phyloP scores from a whole-genome alignment of 257 asterid species.

The Penstemon barbatus region DNA sequence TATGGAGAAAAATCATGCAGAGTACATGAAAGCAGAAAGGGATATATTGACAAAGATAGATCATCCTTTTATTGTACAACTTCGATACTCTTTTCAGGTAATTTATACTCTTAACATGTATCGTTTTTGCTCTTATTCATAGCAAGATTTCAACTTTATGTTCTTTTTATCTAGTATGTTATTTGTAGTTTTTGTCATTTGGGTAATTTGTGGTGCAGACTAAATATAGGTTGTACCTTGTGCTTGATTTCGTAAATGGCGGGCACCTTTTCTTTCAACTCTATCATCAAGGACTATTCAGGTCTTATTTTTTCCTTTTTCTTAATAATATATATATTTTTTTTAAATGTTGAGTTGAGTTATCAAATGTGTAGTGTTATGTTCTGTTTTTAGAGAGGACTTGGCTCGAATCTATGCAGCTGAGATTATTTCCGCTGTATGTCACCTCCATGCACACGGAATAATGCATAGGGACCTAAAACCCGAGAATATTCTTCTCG shows the following conservation, averaged over 20 bases:
- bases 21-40: constrained; percentile 80
- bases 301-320: constrained; percentile 34
- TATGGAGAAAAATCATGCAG: constrained; percentile 70
- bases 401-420: constrained; percentile 73
- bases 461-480: constrained; percentile 87
- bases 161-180: not conserved
- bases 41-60: constrained; percentile 67
- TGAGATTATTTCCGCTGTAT: constrained; percentile 76
- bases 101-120: not conserved
- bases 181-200: constrained; percentile 10
- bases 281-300: constrained; percentile 75
- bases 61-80: constrained; percentile 74
- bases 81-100: constrained; percentile 84
- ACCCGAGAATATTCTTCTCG: constrained; percentile 81
- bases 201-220: constrained; percentile 45
- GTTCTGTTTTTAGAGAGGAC: constrained; percentile 58
- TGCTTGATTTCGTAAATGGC: constrained; percentile 81
- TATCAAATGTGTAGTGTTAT: constrained; percentile 7
- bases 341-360: not conserved
- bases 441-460: constrained; percentile 69
- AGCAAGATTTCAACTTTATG: not conserved
- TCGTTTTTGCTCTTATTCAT: not conserved
- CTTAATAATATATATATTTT: not conserved
- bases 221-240: constrained; percentile 74
- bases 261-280: constrained; percentile 93